Conservation (phyloP, 2,329 filamentous ascomycete genomes). For the Chaetomiaceae sp. region DNA sequence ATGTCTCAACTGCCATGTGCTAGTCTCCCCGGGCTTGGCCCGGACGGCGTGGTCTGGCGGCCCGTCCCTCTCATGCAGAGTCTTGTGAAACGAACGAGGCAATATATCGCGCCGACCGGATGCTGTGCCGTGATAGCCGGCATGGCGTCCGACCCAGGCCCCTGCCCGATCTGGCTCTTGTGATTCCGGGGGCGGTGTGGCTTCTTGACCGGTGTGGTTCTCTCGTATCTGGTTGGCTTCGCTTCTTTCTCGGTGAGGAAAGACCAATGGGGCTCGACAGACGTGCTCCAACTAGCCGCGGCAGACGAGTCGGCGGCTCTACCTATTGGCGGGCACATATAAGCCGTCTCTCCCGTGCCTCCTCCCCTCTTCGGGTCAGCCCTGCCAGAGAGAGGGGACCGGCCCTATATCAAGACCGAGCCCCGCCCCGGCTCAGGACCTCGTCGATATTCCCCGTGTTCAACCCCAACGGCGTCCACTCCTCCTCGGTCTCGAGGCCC, state of each 20-base stretch:
- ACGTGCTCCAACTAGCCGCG: background rate
- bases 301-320: background rate
- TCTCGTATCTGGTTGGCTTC: constrained; percentile 5
- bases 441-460: background rate
- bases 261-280: constrained; percentile 6
- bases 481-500: constrained; percentile 14
- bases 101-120: constrained; percentile 2
- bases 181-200: background rate
- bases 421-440: too few relatives aligned
- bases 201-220: constrained; percentile 4
- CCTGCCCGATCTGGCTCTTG: background rate
- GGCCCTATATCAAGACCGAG: too few relatives aligned
- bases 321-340: background rate
- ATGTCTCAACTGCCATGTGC: background rate
- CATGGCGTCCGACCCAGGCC: background rate
- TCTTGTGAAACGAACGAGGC: constrained; percentile 8
- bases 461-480: background rate
- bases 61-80: constrained; percentile 13
- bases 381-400: too few relatives aligned
- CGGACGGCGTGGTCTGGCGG: background rate
- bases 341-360: background rate
- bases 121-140: constrained; percentile 13
- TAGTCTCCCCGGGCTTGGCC: background rate
- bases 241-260: constrained; percentile 4
- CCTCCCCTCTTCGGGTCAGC: background rate